These are phyloP conservation scores for Arthromyces matolae DNA, from an alignment of 768 basidiomycete species.

Conservation along the genomic window DNA sequence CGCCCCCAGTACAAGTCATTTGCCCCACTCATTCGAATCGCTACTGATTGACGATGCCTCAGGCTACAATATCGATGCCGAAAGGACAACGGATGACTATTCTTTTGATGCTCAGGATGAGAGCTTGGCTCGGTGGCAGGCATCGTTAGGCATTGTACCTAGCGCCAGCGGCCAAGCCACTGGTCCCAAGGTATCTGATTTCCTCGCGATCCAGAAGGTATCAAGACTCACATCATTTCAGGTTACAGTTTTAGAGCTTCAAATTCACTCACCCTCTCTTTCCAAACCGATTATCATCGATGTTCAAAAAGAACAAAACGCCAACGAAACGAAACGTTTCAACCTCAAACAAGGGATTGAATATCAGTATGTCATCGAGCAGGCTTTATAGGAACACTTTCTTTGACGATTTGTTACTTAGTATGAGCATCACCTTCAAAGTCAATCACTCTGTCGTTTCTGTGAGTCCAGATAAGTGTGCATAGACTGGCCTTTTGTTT, in stretches of 20 bases:
- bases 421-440: constrained; percentile 78
- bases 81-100: constrained; percentile 77
- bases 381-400: background rate
- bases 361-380: constrained; percentile 66
- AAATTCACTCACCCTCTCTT: constrained; percentile 75
- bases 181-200: constrained; percentile 73
- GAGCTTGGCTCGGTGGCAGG: constrained; percentile 94
- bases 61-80: constrained; percentile 75
- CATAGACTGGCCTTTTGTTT: too few relatives aligned
- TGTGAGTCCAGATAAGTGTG: constrained; percentile 42
- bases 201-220: too few relatives aligned
- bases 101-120: constrained; percentile 90
- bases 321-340: constrained; percentile 79
- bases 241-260: constrained; percentile 73
- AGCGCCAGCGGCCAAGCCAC: constrained; percentile 37
- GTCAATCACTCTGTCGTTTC: constrained; percentile 90
- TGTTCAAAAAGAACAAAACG: constrained; percentile 50
- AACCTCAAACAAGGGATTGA: constrained; percentile 82
- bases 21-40: background rate
- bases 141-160: constrained; percentile 79
- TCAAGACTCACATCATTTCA: constrained; percentile 33
- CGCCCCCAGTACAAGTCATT: constrained; percentile 58
- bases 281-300: constrained; percentile 66
- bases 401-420: constrained; percentile 28
- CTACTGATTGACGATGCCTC: constrained; percentile 14